phyloP scores from a whole-genome alignment of 1,284 basidiomycete genomes.

The Trametes hirsuta region DNA sequence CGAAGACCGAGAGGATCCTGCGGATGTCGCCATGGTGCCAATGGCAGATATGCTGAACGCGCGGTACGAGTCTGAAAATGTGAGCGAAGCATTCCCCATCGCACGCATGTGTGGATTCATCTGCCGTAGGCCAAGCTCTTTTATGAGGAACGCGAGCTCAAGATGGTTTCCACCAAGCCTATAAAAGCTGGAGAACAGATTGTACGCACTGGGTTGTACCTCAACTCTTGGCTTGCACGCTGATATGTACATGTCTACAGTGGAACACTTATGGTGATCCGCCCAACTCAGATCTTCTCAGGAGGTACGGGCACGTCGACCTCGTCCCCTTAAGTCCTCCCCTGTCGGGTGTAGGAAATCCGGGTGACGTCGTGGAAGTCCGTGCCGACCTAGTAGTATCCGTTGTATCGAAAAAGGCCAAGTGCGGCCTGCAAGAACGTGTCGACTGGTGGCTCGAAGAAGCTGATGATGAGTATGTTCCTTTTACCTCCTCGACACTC shows the following conservation, averaged over 20 bases:
- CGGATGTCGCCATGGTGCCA: slow-evolving; percentile 91
- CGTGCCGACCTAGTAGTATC: slow-evolving; percentile 78
- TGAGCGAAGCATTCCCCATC: slow-evolving; percentile 38
- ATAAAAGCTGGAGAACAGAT: slow-evolving; percentile 89
- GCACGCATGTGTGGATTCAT: not conserved
- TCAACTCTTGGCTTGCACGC: not conserved
- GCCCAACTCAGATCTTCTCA: slow-evolving; percentile 92
- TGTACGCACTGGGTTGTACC: slow-evolving; percentile 45
- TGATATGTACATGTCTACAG: slow-evolving; percentile 41
- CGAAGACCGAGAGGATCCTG: slow-evolving; percentile 64
- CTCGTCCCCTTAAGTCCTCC: slow-evolving; percentile 54
- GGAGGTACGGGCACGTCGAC: slow-evolving; percentile 95
- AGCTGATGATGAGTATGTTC: slow-evolving; percentile 86
- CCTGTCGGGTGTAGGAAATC: slow-evolving; percentile 63
- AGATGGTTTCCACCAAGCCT: slow-evolving; percentile 81
- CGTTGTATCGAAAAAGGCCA: slow-evolving; percentile 39
- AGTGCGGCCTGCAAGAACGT: slow-evolving; percentile 49
- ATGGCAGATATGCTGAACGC: slow-evolving; percentile 97
- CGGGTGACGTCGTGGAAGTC: slow-evolving; percentile 87
- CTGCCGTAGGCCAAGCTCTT: slow-evolving; percentile 77
- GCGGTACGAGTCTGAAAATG: slow-evolving; percentile 85
- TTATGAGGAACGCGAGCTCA: slow-evolving; percentile 72
- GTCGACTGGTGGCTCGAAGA: slow-evolving; percentile 93
- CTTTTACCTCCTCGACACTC: not conserved
- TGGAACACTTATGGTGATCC: slow-evolving; percentile 97